Percentiles rank a stretch among this genome's conserved stretches.
Conservation (phyloP, 2,329 filamentous ascomycete genomes). For the Ophiostoma sp. region DNA sequence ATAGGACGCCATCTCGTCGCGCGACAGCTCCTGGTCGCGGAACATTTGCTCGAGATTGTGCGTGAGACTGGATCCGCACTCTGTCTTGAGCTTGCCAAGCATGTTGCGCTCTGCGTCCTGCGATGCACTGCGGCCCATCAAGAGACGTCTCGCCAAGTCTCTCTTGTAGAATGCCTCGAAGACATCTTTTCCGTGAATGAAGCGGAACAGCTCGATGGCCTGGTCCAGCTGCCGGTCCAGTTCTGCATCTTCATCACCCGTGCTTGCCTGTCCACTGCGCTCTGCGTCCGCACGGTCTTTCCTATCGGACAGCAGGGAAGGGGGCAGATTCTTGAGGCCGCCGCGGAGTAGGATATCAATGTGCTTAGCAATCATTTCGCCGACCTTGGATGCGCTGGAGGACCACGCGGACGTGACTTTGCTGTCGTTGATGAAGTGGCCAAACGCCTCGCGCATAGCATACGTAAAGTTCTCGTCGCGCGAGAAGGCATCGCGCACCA, state of each 20-base stretch:
- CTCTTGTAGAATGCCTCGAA: slow-evolving; percentile 99
- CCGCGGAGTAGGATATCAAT: slow-evolving; percentile 84
- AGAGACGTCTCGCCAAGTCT: slow-evolving; percentile 78
- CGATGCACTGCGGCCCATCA: slow-evolving; percentile 89
- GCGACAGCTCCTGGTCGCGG: slow-evolving; percentile 89
- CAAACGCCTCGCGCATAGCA: slow-evolving; percentile 77
- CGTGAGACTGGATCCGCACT: slow-evolving; percentile 91
- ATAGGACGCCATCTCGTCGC: slow-evolving; percentile 89
- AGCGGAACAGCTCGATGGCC: slow-evolving; percentile 89
- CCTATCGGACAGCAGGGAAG: slow-evolving; percentile 57
- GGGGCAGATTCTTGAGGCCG: slow-evolving; percentile 76
- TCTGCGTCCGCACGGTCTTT: slow-evolving; percentile 54
- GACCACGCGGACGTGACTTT: slow-evolving; percentile 66
- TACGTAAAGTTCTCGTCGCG: slow-evolving; percentile 72
- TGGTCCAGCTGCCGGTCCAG: slow-evolving; percentile 89
- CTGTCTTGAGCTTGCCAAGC: slow-evolving; percentile 82
- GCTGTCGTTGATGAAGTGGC: slow-evolving; percentile 80
- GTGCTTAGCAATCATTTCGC: slow-evolving; percentile 98
- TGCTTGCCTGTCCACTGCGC: slow-evolving; percentile 58
- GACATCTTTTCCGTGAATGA: slow-evolving; percentile 93
- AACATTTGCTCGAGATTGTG: slow-evolving; percentile 99
- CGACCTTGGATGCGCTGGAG: slow-evolving; percentile 85
- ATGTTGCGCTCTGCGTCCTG: slow-evolving; percentile 95
- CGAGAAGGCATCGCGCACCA: slow-evolving; percentile 70
- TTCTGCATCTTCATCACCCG: slow-evolving; percentile 84